A percentile compares a stretch with the other conserved stretches of the same genome.
phyloP scores from a whole-genome alignment of 1,284 basidiomycete genomes.

The Gymnopus androsaceus region DNA sequence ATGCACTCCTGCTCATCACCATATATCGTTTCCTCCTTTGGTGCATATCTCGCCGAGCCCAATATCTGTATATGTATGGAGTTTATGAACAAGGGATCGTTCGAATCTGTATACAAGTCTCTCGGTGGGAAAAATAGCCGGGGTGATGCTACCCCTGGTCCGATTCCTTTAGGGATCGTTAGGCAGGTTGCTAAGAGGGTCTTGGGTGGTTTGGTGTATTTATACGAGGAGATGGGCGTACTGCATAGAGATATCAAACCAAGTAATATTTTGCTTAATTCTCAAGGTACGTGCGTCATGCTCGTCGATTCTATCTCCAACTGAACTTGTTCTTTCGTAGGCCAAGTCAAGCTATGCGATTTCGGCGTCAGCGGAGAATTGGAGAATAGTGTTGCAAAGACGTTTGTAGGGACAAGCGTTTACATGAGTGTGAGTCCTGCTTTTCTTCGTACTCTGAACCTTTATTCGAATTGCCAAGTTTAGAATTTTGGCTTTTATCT shows the following conservation, averaged over 20 bases:
- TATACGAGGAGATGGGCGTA: constrained; percentile 99
- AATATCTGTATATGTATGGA: constrained; percentile 99
- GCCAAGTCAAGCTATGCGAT: constrained; percentile 93
- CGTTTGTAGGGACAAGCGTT: constrained; percentile 96
- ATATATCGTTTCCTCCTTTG: constrained; percentile 95
- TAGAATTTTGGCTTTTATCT: too few species aligned
- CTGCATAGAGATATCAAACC: constrained; percentile 99
- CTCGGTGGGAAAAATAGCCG: not conserved
- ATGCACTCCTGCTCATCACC: constrained; percentile 89
- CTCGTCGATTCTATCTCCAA: not conserved
- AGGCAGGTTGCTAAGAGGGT: constrained; percentile 90
- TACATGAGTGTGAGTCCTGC: constrained; percentile 87
- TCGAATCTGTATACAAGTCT: constrained; percentile 91
- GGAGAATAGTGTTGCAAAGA: constrained; percentile 98
- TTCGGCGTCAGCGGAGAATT: constrained; percentile 98
- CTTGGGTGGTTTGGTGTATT: constrained; percentile 91
- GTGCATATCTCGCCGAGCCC: constrained; percentile 93
- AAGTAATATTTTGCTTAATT: constrained; percentile 95
- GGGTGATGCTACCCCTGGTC: constrained; percentile 38
- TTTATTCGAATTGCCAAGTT: too few species aligned
- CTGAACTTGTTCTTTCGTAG: not conserved
- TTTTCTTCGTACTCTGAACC: too few species aligned
- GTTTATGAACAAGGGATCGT: constrained; percentile 86
- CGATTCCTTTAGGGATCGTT: constrained; percentile 90
- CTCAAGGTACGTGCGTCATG: too few species aligned